These are phyloP conservation scores for Rhizopogon salebrosus DNA, from an alignment of 768 basidiomycete genomes.

Conservation along the genomic window DNA sequence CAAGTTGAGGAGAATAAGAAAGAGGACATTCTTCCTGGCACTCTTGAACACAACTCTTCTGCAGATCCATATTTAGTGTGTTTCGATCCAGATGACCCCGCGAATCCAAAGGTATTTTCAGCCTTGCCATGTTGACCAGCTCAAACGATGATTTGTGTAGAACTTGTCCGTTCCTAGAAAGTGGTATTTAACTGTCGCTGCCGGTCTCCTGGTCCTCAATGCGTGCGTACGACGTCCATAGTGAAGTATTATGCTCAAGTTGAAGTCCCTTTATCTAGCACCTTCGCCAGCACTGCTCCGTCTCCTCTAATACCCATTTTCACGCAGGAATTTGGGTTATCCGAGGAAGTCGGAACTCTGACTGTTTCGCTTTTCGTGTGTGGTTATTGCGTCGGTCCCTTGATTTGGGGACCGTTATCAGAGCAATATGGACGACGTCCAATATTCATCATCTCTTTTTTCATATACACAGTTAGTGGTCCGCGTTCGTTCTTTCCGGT, in stretches of 20 bases:
- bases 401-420: slow-evolving; percentile 54
- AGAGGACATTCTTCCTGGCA: neutral
- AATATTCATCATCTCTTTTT: slow-evolving; percentile 51
- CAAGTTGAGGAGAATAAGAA: neutral
- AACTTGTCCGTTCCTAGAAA: slow-evolving; percentile 41
- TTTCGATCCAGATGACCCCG: slow-evolving; percentile 33
- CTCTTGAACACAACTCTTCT: neutral
- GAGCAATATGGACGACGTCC: slow-evolving; percentile 56
- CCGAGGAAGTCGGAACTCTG: slow-evolving; percentile 45
- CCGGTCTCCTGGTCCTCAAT: slow-evolving; percentile 48
- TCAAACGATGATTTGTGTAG: slow-evolving; percentile 20
- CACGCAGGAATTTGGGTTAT: slow-evolving; percentile 42
- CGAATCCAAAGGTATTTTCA: slow-evolving; percentile 39
- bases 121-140: neutral
- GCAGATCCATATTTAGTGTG: slow-evolving; percentile 27
- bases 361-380: slow-evolving; percentile 59
- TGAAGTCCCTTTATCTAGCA: slow-evolving; percentile 29
- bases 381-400: slow-evolving; percentile 64
- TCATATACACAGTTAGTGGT: slow-evolving; percentile 44
- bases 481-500: neutral
- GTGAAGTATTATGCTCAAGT: neutral
- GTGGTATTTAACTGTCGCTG: slow-evolving; percentile 50
- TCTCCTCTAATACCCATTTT: slow-evolving; percentile 43
- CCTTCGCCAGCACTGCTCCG: slow-evolving; percentile 60
- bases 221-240: slow-evolving; percentile 32